Conservation (phyloP, 2,329 filamentous ascomycete genomes). For the Rhexocercosporidium sp. region DNA sequence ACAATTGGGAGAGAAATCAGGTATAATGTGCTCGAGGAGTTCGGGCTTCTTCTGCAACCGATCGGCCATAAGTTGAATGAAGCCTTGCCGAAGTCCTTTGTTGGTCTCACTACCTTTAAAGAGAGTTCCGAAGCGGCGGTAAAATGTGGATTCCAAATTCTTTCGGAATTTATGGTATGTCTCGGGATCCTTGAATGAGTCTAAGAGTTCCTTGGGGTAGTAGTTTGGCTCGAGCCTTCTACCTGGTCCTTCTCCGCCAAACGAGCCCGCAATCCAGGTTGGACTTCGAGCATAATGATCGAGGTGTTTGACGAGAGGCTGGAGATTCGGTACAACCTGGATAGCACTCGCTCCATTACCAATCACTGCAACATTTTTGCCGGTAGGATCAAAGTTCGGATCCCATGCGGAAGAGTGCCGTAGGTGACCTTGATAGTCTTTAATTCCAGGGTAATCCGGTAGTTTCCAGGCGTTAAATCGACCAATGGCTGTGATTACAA, state of each 20-base stretch:
- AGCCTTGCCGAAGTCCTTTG: conserved; percentile 41
- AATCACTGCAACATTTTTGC: conserved; percentile 56
- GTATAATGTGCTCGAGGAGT: conserved; percentile 41
- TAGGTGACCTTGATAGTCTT: conserved; percentile 54
- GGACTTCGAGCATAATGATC: conserved; percentile 49
- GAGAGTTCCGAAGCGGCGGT: conserved; percentile 52
- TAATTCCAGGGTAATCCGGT: conserved; percentile 63
- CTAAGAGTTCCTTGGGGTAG: conserved; percentile 57
- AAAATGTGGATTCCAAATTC: conserved; percentile 64
- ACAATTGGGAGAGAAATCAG: conserved; percentile 51
- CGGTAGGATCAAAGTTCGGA: conserved; percentile 52
- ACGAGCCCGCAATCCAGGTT: conserved; percentile 65
- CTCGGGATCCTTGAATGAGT: conserved; percentile 60
- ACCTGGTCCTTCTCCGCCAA: conserved; percentile 30
- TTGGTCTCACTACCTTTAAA: conserved; percentile 53
- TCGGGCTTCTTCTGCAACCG: conserved; percentile 50
- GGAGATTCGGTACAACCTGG: conserved; percentile 56
- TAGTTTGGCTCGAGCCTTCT: conserved; percentile 53
- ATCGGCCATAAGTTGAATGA: conserved; percentile 47
- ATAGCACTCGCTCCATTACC: conserved; percentile 58
- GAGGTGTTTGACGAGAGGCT: conserved; percentile 27
- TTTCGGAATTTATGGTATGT: conserved; percentile 66
- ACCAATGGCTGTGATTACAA: conserved; percentile 67
- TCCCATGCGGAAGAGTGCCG: conserved; percentile 67
- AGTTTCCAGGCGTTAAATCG: conserved; percentile 71